Conservation (phyloP, 1,284 basidiomycete genomes). For the Earliella scabrosa region DNA sequence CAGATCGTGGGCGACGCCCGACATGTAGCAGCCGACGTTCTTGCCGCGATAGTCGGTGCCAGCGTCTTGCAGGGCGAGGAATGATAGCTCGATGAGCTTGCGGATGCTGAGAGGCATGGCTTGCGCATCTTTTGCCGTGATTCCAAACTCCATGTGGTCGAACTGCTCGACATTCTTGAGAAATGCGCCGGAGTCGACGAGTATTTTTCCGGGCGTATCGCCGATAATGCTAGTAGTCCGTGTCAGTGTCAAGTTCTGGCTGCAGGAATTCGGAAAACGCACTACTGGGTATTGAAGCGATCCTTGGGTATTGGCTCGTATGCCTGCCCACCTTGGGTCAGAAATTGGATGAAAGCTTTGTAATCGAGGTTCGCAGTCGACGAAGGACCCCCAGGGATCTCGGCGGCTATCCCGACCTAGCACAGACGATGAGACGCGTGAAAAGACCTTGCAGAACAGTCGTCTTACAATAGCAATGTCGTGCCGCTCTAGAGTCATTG, state of each 20-base stretch:
- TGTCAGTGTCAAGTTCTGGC: neutral
- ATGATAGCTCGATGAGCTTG: conserved; percentile 41
- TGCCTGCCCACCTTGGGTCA: conserved; percentile 38
- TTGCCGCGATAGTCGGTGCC: conserved; percentile 44
- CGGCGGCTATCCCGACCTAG: conserved; percentile 43
- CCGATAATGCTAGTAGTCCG: conserved; percentile 31
- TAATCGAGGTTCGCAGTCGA: conserved; percentile 39
- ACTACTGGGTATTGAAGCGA: conserved; percentile 39
- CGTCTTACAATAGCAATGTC: too few relatives aligned
- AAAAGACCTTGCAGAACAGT: too few relatives aligned
- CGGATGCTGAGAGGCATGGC: conserved; percentile 41
- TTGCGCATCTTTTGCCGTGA: conserved; percentile 41
- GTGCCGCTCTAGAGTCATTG: neutral
- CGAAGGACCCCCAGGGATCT: conserved; percentile 39
- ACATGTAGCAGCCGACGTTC: conserved; percentile 43
- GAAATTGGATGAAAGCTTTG: conserved; percentile 41
- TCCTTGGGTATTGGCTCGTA: conserved; percentile 40
- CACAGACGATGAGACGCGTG: neutral
- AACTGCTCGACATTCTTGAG: conserved; percentile 42
- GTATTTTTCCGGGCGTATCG: conserved; percentile 30
- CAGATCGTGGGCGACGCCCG: conserved; percentile 27
- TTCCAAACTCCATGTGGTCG: conserved; percentile 46
- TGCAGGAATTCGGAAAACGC: neutral
- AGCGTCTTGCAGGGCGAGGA: conserved; percentile 45
- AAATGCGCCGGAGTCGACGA: conserved; percentile 40